A percentile compares a stretch with the other conserved stretches of the same genome.
Evolutionary conservation across 768 basidiomycete species (phyloP).

Genomic region (Trametes elegans): DNA sequence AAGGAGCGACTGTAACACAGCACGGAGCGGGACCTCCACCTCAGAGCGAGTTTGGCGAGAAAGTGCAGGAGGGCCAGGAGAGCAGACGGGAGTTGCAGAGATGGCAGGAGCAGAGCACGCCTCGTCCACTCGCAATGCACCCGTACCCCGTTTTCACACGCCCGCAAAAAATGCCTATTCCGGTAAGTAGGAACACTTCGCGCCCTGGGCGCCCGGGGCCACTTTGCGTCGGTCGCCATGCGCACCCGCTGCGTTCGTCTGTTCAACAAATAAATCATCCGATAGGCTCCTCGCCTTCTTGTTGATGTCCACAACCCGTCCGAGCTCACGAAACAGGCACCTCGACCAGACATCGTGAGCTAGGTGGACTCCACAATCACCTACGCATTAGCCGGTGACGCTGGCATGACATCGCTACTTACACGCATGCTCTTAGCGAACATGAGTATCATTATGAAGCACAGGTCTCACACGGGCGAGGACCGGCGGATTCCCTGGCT

Average conservation of each 20-base stretch:
- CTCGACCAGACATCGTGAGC: too few species aligned
- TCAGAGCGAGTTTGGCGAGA: not conserved
- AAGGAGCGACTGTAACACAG: not conserved
- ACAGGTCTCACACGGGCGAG: too few species aligned
- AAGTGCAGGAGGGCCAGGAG: conserved; percentile 2
- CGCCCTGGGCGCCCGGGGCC: conserved; percentile 5
- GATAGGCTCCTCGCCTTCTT: too few species aligned
- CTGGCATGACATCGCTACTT: too few species aligned
- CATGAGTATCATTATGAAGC: too few species aligned
- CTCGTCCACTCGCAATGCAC: not conserved
- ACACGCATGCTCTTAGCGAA: too few species aligned
- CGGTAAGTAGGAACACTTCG: conserved; percentile 14
- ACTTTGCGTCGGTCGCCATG: conserved; percentile 9
- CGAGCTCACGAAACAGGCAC: too few species aligned
- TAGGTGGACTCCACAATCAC: too few species aligned
- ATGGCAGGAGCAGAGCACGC: not conserved
- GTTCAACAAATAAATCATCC: too few species aligned
- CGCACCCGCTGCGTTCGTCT: not conserved
- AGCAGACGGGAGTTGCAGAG: not conserved
- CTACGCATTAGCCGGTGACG: too few species aligned
- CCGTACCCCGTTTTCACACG: not conserved
- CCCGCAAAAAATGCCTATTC: conserved; percentile 2
- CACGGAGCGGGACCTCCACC: not conserved
- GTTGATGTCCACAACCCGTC: too few species aligned
- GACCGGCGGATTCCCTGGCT: too few species aligned